These are phyloP conservation scores for Lunularia cruciata DNA, from an alignment of 225 moss, liverwort and hornwort species.

Conservation along the genomic window DNA sequence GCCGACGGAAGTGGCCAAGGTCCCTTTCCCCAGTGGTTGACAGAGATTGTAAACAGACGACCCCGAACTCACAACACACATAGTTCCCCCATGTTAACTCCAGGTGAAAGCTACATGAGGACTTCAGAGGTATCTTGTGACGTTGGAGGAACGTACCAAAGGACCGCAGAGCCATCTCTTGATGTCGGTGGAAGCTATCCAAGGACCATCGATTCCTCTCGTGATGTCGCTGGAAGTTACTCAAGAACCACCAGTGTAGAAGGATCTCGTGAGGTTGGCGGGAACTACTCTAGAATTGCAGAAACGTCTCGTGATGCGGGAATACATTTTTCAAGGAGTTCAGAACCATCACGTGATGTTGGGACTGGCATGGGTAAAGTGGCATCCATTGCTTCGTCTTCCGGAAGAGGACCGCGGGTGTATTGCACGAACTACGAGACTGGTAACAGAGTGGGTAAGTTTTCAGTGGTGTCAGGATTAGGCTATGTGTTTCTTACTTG, in stretches of 20 bases:
- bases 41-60: slow-evolving; percentile 56
- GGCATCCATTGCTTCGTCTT: slow-evolving; percentile 36
- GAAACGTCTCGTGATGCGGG: slow-evolving; percentile 50
- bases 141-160: slow-evolving; percentile 23
- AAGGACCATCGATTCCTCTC: slow-evolving; percentile 43
- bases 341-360: slow-evolving; percentile 29
- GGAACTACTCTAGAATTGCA: slow-evolving; percentile 32
- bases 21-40: slow-evolving; percentile 66
- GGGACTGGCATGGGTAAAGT: slow-evolving; percentile 38
- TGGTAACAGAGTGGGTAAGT: slow-evolving; percentile 44
- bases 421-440: slow-evolving; percentile 67
- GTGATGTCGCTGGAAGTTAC: slow-evolving; percentile 37
- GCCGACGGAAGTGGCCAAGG: slow-evolving; percentile 54
- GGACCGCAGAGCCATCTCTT: slow-evolving; percentile 43
- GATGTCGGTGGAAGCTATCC: slow-evolving; percentile 37
- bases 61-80: slow-evolving; percentile 53
- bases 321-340: slow-evolving; percentile 1
- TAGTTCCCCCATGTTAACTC: slow-evolving; percentile 40
- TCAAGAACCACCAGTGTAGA: slow-evolving; percentile 30
- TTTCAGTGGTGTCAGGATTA: slow-evolving; percentile 2
- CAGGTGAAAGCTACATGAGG: slow-evolving; percentile 35
- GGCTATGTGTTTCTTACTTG: too few relatives aligned
- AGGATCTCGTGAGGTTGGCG: slow-evolving; percentile 45
- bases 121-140: slow-evolving; percentile 39
- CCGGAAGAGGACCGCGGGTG: slow-evolving; percentile 58